A percentile compares a stretch with the other conserved stretches of the same genome.
These are phyloP conservation scores for Heliamphora pulchella DNA, from an alignment of 179 eudicot species.

Conservation along the genomic window DNA sequence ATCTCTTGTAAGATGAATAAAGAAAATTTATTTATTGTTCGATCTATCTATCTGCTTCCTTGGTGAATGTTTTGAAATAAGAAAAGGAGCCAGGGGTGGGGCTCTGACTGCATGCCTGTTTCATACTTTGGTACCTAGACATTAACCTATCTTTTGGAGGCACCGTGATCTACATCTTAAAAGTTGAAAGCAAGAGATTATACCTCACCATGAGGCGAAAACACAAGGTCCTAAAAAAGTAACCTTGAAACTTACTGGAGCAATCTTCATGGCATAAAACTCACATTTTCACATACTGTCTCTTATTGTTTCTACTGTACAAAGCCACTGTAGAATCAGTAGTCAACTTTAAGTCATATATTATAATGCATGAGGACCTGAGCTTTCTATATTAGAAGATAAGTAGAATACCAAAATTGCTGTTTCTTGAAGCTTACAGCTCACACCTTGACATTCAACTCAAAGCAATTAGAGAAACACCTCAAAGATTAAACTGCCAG, in stretches of 20 bases:
- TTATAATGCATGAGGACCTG: background rate
- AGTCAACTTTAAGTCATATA: background rate
- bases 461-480: background rate
- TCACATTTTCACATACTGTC: background rate
- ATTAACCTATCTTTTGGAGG: background rate
- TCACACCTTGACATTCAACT: background rate
- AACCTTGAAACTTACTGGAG: background rate
- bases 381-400: background rate
- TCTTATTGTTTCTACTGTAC: background rate
- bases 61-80: no score
- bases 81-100: no score
- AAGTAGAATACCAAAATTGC: background rate
- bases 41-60: no score
- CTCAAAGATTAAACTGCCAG: background rate
- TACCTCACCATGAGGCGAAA: background rate
- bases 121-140: background rate
- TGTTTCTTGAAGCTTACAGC: background rate
- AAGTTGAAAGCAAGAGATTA: background rate
- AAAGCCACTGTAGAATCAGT: background rate
- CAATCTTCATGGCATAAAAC: conserved; percentile 3
- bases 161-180: background rate
- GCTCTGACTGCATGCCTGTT: no score
- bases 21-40: no score
- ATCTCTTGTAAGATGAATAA: no score
- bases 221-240: background rate